phyloP scores from a whole-genome alignment of 306 rosid species.

The Cajanus cajan region DNA sequence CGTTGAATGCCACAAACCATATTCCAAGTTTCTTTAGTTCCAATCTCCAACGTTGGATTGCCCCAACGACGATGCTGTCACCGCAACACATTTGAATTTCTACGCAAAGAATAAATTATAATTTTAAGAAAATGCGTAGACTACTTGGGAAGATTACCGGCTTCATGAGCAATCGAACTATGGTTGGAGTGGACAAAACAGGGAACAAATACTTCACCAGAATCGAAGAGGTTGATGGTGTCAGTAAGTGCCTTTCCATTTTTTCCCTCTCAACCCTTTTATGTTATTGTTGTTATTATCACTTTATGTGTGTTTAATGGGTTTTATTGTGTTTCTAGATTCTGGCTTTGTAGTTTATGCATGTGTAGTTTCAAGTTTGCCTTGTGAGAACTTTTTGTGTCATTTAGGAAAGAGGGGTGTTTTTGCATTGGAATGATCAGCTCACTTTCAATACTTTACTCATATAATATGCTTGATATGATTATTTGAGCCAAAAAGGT shows the following conservation, averaged over 20 bases:
- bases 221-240: conserved; percentile 69
- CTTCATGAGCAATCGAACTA: conserved; percentile 49
- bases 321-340: conserved; percentile 1
- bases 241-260: conserved; percentile 55
- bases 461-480: background rate
- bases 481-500: background rate
- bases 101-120: background rate
- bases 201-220: conserved; percentile 76
- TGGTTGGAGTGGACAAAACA: conserved; percentile 66
- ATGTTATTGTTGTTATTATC: background rate
- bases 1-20: background rate
- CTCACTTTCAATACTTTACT: background rate
- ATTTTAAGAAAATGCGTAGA: conserved; percentile 56
- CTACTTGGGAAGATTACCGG: conserved; percentile 55
- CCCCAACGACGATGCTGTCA: conserved; percentile 8
- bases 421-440: conserved; percentile 28
- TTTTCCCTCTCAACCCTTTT: background rate
- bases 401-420: background rate
- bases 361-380: background rate
- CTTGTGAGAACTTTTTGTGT: background rate
- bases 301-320: background rate
- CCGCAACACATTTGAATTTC: conserved; percentile 22
- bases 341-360: background rate
- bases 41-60: conserved; percentile 14
- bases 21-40: background rate